Evolutionary conservation across 2,329 filamentous ascomycete genomes (phyloP).

Genomic region (Fusarium sp.): DNA sequence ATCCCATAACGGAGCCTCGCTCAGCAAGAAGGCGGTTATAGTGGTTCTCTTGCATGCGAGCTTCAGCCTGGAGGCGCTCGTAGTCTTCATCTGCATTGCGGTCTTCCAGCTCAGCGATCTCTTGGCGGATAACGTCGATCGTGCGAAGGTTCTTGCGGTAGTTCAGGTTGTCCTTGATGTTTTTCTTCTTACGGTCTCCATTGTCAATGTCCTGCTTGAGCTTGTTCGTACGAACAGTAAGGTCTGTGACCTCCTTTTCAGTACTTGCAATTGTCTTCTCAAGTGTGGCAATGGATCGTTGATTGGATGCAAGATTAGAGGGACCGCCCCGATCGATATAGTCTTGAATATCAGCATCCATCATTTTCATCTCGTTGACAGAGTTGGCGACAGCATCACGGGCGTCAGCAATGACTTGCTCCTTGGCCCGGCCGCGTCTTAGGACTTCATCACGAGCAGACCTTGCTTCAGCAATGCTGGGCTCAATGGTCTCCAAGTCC

Average conservation of each 20-base stretch:
- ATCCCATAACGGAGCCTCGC: constrained; percentile 78
- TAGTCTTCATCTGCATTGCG: constrained; percentile 88
- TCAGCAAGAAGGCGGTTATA: constrained; percentile 78
- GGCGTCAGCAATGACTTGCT: constrained; percentile 77
- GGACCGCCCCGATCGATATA: constrained; percentile 84
- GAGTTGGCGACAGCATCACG: constrained; percentile 79
- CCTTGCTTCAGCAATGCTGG: constrained; percentile 80
- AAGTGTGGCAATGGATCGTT: constrained; percentile 74
- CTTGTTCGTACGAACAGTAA: constrained; percentile 79
- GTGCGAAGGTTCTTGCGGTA: constrained; percentile 81
- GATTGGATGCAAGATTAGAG: constrained; percentile 75
- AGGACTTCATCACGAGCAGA: constrained; percentile 81
- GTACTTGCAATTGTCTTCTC: constrained; percentile 73
- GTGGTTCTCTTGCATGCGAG: constrained; percentile 72
- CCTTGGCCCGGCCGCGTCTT: constrained; percentile 76
- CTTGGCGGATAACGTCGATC: constrained; percentile 73
- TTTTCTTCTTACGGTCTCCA: constrained; percentile 84
- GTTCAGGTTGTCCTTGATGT: constrained; percentile 88
- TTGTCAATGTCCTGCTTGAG: constrained; percentile 82
- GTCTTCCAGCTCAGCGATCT: constrained; percentile 80
- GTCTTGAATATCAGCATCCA: constrained; percentile 80
- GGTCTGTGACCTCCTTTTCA: constrained; percentile 74
- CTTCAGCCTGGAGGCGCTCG: constrained; percentile 77
- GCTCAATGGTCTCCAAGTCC: constrained; percentile 79
- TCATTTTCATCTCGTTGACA: constrained; percentile 79